Conservation (phyloP, 257 asterid genomes). For the Primulina tabacum region DNA sequence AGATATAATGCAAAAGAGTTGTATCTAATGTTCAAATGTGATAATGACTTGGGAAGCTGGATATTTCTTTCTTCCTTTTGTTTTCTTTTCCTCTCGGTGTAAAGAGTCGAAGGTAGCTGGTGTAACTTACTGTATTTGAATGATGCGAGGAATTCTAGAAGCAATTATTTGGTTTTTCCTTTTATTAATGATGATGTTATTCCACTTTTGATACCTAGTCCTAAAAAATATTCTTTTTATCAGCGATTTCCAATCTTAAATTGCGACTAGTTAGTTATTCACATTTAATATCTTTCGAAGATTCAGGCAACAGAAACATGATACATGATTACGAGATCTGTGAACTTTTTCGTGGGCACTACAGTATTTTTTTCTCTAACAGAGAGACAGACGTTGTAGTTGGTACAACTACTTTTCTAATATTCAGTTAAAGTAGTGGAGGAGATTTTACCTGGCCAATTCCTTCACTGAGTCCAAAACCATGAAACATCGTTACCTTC, state of each 20-base stretch:
- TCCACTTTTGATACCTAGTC: conserved; percentile 11
- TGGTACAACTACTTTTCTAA: conserved; percentile 21
- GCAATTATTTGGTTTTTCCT: conserved; percentile 14
- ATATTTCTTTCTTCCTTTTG: conserved; percentile 22
- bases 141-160: conserved; percentile 19
- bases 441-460: conserved; percentile 27
- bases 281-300: neutral
- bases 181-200: conserved; percentile 12
- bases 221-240: neutral
- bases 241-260: neutral
- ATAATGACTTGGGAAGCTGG: conserved; percentile 17
- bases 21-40: conserved; percentile 7
- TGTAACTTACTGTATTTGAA: conserved; percentile 41
- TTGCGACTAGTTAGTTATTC: neutral
- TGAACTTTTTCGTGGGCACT: neutral
- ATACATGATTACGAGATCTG: neutral
- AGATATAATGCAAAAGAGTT: conserved; percentile 22
- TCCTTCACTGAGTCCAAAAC: conserved; percentile 24
- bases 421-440: conserved; percentile 32
- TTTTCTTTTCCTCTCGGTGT: conserved; percentile 27
- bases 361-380: neutral
- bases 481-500: neutral
- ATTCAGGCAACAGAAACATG: neutral
- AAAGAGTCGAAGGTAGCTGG: conserved; percentile 34
- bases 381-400: neutral